Evolutionary conservation across 2,329 filamentous ascomycete genomes (phyloP), one percentile per base, ranked within the genome.

Genomic region (Pestalotiopsis sp.): DNA sequence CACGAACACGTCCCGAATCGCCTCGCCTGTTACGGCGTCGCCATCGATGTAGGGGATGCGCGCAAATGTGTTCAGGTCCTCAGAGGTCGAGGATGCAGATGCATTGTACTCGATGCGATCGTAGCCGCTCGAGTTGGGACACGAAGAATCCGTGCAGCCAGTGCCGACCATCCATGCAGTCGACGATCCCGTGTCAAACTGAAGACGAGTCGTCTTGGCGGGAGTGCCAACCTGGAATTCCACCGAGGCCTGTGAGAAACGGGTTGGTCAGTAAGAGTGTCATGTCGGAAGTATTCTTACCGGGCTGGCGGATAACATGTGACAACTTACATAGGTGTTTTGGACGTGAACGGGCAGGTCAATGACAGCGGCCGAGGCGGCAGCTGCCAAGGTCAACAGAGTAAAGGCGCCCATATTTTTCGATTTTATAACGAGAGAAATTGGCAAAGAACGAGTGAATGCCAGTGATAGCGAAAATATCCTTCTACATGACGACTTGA

Each of bases 181-280:
- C 1, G 79, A 67, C 66, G 78, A 80, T 25, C 80, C 79, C 0
- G 78, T 81, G 69, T 81, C 79, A 68, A 80, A 80, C 12, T 73
- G 68, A 4, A 82, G 73, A 1, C 71, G 70, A 67, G 76, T 75
- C 0, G 67, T 70, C 61, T 75, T 71, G 11, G 71, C 49, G 0
- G 80, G 80, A 3, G 76, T 78, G 52, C 80, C 80, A 12, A 77
- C 60, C 40, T 71, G 61, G 56, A 68, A 64, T 12, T 70, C 67
- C n/a, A 71, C 70, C 62, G 68, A 66, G 56, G 36, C 31, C 65
- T 45, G 14, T 66, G 9, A 2, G 27, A 66, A n/a, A 38, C 36
- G 11, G 14, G 12, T 20, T 52, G n/a, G 6, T 52, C 7, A 52
- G n/a, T 23, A 66, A 27, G 14, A 4, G n/a, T 52, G n/a, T 7